These are phyloP conservation scores for Colletotrichum sp. DNA, from an alignment of 2,329 filamentous ascomycete genomes.

Conservation along the genomic window DNA sequence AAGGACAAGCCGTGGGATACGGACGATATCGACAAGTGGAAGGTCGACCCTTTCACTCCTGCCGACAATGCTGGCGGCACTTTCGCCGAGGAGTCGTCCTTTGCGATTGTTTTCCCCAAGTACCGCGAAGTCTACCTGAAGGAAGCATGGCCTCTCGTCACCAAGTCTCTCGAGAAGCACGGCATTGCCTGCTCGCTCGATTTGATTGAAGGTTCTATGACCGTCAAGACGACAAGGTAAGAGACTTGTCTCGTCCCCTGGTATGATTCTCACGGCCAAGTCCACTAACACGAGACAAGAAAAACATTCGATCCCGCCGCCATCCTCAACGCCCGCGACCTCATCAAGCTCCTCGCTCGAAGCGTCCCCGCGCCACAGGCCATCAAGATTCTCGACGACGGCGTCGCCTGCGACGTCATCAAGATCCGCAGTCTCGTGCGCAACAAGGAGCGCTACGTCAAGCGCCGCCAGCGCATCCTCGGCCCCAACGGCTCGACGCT, in stretches of 20 bases:
- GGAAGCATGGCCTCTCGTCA: conserved; percentile 92
- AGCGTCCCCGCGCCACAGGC: conserved; percentile 94
- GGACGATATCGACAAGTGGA: conserved; percentile 97
- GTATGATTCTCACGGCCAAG: conserved; percentile 48
- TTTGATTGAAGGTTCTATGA: conserved; percentile 95
- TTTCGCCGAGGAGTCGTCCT: conserved; percentile 92
- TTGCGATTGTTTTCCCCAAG: conserved; percentile 88
- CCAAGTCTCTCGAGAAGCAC: conserved; percentile 81
- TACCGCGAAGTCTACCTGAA: conserved; percentile 95
- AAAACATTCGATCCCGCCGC: conserved; percentile 92
- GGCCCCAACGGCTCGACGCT: conserved; percentile 91
- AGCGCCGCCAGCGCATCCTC: conserved; percentile 89
- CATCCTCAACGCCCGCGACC: conserved; percentile 90
- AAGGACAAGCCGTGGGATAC: conserved; percentile 95
- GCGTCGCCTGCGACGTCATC: conserved; percentile 90
- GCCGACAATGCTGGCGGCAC: conserved; percentile 85
- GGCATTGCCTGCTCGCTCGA: conserved; percentile 93
- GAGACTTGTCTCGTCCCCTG: conserved; percentile 40
- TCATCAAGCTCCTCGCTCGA: conserved; percentile 90
- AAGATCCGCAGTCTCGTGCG: conserved; percentile 90
- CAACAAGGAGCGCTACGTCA: conserved; percentile 95
- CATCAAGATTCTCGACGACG: conserved; percentile 92
- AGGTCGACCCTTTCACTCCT: conserved; percentile 84
- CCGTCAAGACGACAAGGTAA: conserved; percentile 89
- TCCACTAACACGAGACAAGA: conserved; percentile 37